Evolutionary conservation across 352 stramenopile genomes (phyloP).

Genomic region (Thraustotheca clavata): DNA sequence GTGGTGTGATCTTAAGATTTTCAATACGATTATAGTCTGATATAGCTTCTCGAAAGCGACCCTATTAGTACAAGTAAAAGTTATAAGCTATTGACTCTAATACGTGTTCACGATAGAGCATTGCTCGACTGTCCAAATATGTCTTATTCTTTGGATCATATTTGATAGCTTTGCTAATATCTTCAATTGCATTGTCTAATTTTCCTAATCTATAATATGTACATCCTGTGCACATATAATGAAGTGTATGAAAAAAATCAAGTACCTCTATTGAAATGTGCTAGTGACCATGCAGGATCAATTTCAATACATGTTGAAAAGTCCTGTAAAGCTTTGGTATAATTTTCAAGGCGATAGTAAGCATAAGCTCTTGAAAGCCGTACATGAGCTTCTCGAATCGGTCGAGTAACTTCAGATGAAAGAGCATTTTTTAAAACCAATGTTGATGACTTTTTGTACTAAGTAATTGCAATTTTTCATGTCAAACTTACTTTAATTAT

Average conservation of each 20-base stretch:
- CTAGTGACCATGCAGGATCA: conserved; percentile 32
- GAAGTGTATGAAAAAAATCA: too few relatives aligned
- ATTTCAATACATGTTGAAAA: conserved; percentile 40
- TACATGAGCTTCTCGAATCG: conserved; percentile 32
- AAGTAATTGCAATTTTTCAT: neutral
- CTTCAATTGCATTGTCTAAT: conserved; percentile 37
- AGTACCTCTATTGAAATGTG: conserved; percentile 47
- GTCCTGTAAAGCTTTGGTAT: conserved; percentile 37
- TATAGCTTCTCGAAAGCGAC: conserved; percentile 57
- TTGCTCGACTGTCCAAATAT: conserved; percentile 53
- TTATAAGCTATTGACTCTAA: neutral
- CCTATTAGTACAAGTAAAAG: conserved; percentile 28
- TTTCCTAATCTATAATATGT: conserved; percentile 40
- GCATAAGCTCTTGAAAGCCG: conserved; percentile 49
- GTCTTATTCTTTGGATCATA: conserved; percentile 53
- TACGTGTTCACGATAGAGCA: conserved; percentile 28
- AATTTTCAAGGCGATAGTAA: conserved; percentile 42
- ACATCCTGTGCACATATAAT: conserved; percentile 24
- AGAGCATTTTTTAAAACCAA: conserved; percentile 39
- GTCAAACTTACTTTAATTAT: conserved; percentile 22
- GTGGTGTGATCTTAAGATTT: neutral
- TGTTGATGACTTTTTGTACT: conserved; percentile 23
- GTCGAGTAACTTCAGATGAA: neutral
- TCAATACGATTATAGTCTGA: conserved; percentile 39
- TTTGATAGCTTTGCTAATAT: conserved; percentile 56